Conservation (phyloP, 139 green algal species). For the Coelastrella sp. region DNA sequence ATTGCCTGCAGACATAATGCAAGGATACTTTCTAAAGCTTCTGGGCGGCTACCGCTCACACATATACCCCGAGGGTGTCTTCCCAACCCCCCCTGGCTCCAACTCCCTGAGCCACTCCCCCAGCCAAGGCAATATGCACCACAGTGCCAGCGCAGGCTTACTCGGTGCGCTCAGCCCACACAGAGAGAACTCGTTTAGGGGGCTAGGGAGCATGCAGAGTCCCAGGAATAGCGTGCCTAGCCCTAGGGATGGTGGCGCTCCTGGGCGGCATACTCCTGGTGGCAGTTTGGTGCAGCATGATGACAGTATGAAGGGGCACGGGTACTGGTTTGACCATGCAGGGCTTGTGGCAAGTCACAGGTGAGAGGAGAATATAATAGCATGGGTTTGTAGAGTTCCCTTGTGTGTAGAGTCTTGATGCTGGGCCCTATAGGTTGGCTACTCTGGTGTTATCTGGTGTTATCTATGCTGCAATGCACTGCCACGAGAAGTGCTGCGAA, state of each 20-base stretch:
- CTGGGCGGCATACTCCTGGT: conserved; percentile 17
- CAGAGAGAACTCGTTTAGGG: not conserved
- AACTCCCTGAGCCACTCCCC: not conserved
- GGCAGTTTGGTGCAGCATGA: not conserved
- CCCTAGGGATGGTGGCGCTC: not conserved
- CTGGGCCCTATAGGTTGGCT: too few species aligned
- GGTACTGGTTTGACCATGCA: conserved; percentile 74
- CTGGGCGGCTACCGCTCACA: conserved; percentile 70
- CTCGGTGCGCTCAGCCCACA: not conserved
- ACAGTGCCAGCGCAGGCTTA: not conserved
- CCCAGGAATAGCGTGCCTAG: not conserved
- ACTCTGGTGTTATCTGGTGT: too few species aligned
- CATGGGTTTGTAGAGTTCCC: not conserved
- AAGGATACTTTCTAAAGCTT: conserved; percentile 77
- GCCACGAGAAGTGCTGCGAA: too few species aligned
- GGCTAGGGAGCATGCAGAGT: not conserved
- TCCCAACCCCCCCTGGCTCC: not conserved
- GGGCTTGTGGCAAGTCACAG: conserved; percentile 64
- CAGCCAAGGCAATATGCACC: not conserved
- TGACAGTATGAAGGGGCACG: conserved; percentile 49
- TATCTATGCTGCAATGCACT: too few species aligned
- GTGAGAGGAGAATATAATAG: conserved; percentile 15
- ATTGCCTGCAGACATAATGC: conserved; percentile 65
- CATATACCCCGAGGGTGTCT: conserved; percentile 52
- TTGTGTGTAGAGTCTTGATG: too few species aligned